Percentiles rank a stretch among this genome's conserved stretches.
These are phyloP conservation scores for Phytomonas sp. DNA, from an alignment of 208 protist genomes.

Conservation along the genomic window DNA sequence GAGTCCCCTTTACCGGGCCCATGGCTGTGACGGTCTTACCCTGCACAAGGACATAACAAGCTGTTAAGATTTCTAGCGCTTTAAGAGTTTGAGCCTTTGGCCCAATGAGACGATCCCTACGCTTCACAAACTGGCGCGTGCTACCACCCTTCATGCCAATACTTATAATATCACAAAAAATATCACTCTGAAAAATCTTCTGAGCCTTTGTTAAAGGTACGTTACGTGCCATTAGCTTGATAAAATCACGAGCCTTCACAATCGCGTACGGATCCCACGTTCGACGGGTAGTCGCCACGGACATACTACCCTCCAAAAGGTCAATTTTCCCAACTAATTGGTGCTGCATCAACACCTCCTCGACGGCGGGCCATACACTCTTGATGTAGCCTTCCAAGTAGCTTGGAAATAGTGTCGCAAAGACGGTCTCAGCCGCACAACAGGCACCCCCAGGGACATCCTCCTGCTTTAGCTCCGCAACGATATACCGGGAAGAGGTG, in stretches of 20 bases:
- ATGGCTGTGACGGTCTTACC: constrained; percentile 96
- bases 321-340: constrained; percentile 94
- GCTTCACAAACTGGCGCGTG: constrained; percentile 98
- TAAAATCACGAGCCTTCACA: constrained; percentile 97
- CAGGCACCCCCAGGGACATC: constrained; percentile 84
- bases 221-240: constrained; percentile 95
- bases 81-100: constrained; percentile 97
- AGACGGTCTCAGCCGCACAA: constrained; percentile 93
- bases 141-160: constrained; percentile 94
- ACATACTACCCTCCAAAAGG: constrained; percentile 95
- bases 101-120: constrained; percentile 97
- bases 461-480: constrained; percentile 73
- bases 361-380: constrained; percentile 92
- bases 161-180: constrained; percentile 98
- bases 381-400: constrained; percentile 98
- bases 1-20: constrained; percentile 94
- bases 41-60: constrained; percentile 99
- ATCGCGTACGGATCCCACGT: constrained; percentile 99
- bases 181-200: constrained; percentile 96
- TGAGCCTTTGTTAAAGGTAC: constrained; percentile 95
- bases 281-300: constrained; percentile 95
- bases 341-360: constrained; percentile 86
- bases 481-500: constrained; percentile 62
- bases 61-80: constrained; percentile 97
- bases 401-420: constrained; percentile 97